These are phyloP conservation scores for Amanita inopinata DNA, from an alignment of 768 basidiomycete species.

Conservation along the genomic window DNA sequence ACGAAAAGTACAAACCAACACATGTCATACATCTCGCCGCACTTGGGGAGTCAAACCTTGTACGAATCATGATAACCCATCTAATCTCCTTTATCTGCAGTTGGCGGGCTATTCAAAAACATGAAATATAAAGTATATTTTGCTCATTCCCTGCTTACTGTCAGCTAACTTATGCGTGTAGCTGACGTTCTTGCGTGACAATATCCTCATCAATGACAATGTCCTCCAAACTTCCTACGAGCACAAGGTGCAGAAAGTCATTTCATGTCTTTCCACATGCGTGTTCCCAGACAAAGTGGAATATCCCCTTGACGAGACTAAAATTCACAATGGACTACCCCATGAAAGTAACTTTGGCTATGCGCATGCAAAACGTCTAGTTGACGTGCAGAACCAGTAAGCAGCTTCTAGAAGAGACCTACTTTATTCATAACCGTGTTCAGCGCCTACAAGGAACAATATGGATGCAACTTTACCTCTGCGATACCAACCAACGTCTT, in stretches of 20 bases:
- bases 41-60: slow-evolving; percentile 45
- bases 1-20: slow-evolving; percentile 87
- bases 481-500: slow-evolving; percentile 98
- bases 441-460: slow-evolving; percentile 94
- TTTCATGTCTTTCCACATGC: slow-evolving; percentile 95
- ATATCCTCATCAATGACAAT: slow-evolving; percentile 93
- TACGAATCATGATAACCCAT: neutral
- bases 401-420: slow-evolving; percentile 15
- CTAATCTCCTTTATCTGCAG: slow-evolving; percentile 27
- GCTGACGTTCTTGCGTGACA: slow-evolving; percentile 91
- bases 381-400: slow-evolving; percentile 92
- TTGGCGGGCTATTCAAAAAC: slow-evolving; percentile 92
- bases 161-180: slow-evolving; percentile 18
- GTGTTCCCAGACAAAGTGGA: slow-evolving; percentile 94
- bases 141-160: neutral
- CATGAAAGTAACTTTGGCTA: slow-evolving; percentile 96
- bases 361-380: slow-evolving; percentile 90
- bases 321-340: slow-evolving; percentile 87
- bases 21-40: slow-evolving; percentile 97
- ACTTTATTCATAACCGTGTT: no score
- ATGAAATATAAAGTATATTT: slow-evolving; percentile 79
- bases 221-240: slow-evolving; percentile 71
- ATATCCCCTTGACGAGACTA: slow-evolving; percentile 88
- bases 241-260: slow-evolving; percentile 60
- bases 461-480: slow-evolving; percentile 89